A percentile compares a stretch with the other conserved stretches of the same genome.
phyloP scores from a whole-genome alignment of 805 yeast genomes.

The Pichia nanzhaoensis region DNA sequence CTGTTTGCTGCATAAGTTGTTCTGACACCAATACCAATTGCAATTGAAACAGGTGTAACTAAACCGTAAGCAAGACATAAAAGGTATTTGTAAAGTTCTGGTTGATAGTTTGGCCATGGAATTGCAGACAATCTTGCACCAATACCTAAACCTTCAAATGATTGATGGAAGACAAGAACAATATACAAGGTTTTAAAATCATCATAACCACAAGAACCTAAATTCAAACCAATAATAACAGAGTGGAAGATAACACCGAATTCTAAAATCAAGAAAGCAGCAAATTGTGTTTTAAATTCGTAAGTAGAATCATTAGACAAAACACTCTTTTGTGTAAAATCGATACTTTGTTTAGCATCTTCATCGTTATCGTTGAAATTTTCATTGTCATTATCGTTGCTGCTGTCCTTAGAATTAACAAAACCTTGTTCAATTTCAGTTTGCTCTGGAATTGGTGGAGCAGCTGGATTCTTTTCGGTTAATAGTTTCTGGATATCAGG shows the following conservation, averaged over 20 bases:
- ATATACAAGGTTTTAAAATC: slow-evolving; percentile 63
- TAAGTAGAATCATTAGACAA: slow-evolving; percentile 7
- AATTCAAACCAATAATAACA: slow-evolving; percentile 65
- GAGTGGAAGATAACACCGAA: slow-evolving; percentile 77
- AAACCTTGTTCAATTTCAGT: neutral
- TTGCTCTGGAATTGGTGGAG: slow-evolving; percentile 9
- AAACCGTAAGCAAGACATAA: slow-evolving; percentile 48
- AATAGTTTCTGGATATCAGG: slow-evolving; percentile 15
- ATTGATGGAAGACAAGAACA: slow-evolving; percentile 62
- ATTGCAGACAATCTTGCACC: slow-evolving; percentile 64
- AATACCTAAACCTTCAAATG: slow-evolving; percentile 77
- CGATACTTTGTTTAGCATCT: slow-evolving; percentile 2
- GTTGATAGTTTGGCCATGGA: slow-evolving; percentile 31
- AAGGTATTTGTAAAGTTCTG: slow-evolving; percentile 31
- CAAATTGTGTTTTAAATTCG: slow-evolving; percentile 14
- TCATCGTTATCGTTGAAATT: no score
- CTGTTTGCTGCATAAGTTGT: slow-evolving; percentile 48
- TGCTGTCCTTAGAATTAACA: neutral
- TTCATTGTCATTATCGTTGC: slow-evolving; percentile 1
- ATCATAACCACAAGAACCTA: slow-evolving; percentile 60
- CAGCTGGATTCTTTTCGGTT: slow-evolving; percentile 26
- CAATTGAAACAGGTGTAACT: slow-evolving; percentile 66
- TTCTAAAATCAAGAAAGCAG: slow-evolving; percentile 36
- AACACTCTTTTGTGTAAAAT: slow-evolving; percentile 12
- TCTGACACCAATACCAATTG: slow-evolving; percentile 71